phyloP scores from a whole-genome alignment of 345 rosid species.

The Dovyalis caffra region DNA sequence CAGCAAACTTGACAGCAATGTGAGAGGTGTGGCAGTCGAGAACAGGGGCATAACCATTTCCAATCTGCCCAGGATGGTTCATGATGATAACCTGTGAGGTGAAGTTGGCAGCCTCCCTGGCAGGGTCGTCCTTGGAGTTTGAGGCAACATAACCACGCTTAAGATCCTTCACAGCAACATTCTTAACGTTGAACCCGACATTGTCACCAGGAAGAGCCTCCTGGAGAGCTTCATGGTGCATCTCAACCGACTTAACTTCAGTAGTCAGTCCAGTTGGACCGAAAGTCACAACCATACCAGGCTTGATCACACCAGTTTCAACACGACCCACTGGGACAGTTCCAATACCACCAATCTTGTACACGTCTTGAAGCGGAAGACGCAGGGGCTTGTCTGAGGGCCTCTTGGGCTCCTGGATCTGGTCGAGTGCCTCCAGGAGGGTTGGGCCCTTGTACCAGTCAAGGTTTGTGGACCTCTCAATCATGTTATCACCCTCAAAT shows the following conservation, averaged over 20 bases:
- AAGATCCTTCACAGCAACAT: slow-evolving; percentile 82
- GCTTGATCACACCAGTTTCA: slow-evolving; percentile 71
- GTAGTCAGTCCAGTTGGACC: slow-evolving; percentile 76
- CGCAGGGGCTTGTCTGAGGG: slow-evolving; percentile 32
- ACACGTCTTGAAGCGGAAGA: slow-evolving; percentile 28
- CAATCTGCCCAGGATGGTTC: slow-evolving; percentile 95
- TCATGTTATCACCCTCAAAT: slow-evolving; percentile 27
- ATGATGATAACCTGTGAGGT: slow-evolving; percentile 87
- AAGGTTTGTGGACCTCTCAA: slow-evolving; percentile 28
- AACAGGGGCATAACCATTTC: slow-evolving; percentile 82
- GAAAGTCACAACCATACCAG: slow-evolving; percentile 76
- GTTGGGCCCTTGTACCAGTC: slow-evolving; percentile 33
- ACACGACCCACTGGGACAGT: slow-evolving; percentile 26
- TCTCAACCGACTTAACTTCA: slow-evolving; percentile 91
- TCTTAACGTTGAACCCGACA: slow-evolving; percentile 82
- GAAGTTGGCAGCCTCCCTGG: slow-evolving; percentile 75
- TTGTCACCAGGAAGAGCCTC: slow-evolving; percentile 88
- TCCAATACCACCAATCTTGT: slow-evolving; percentile 21
- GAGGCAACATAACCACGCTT: slow-evolving; percentile 83
- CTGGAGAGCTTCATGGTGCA: slow-evolving; percentile 80
- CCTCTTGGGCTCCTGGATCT: slow-evolving; percentile 27
- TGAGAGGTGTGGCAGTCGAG: slow-evolving; percentile 86
- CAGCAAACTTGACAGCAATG: slow-evolving; percentile 77
- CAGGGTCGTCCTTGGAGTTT: slow-evolving; percentile 86
- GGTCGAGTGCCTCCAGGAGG: slow-evolving; percentile 25